Base-by-base conservation (phyloP, 2,329 filamentous ascomycete genomes). In the Neonectria hederae region DNA sequence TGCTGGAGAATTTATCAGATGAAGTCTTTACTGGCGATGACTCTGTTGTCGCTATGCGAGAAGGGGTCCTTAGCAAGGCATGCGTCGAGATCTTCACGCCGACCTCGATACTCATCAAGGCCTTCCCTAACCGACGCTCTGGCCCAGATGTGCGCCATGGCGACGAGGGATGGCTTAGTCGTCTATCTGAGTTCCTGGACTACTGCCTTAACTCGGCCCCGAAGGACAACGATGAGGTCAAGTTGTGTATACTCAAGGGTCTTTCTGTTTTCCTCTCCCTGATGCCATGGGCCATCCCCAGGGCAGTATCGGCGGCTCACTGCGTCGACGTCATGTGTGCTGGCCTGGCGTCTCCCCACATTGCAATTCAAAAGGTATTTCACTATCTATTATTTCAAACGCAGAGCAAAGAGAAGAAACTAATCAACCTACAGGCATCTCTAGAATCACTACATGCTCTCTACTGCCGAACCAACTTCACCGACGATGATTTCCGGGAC, bases 31-130 rank as follows among this genome's bases (percentile, higher is more conserved):
- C 92, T 70, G 89, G 92, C 38, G 96, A 98, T 75, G 96, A 98
- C 78, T 87, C 92, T 2, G 90, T 94, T 5, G 94, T 95, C 14
- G 91, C 92, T 17, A 82, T 97, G 73, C 89, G 95, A 68, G 92
- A 95, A 76, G 91, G 90, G 55, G 88, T 92, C 59, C 86, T 99
- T 66, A 97, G 94, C 76, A 92, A 93, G 76, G 92, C 93, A 11
- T 92, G 96, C 74, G 92, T 98, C 66, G 96, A 98, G 77, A 94
- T 98, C 66, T 97, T 97, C 77, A 97, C 94, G 0, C 93, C 96
- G 1, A 84, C 88, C 24, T 81, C 84, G 1, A 90, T 97, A 21
- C 87, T 97, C 59, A 81, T 87, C 66, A 91, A 97, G 68, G 85
- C 91, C 24, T 93, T 94, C 73, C 90, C 92, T 11, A 89, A 90